Evolutionary conservation across 108 stramenopile genomes (phyloP), one percentile per base, ranked within the genome.

Genomic region (Pelagomonas calceolata): DNA sequence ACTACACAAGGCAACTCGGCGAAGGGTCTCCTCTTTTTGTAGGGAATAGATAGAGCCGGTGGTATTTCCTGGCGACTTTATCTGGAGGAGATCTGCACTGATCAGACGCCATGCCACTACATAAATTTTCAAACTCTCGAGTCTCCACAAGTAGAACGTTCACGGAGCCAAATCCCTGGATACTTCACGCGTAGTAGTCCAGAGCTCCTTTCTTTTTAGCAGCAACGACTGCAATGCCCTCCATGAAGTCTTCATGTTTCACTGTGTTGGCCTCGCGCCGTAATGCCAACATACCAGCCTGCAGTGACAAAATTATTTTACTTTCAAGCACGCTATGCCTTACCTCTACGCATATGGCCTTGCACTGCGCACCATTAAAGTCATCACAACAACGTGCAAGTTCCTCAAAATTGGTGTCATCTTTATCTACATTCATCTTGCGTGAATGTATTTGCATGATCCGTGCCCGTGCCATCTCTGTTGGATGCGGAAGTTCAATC

Each of bases 191-290:
- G 81, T 94, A 98, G 82, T 96, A 96, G 80, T 96, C 92, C 76
- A 97, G 80, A 70, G 82, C 85, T 64, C 95, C 94, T 89, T 98
- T 98, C 90, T 97, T 97, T 85, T 96, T 97, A 66, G 96, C 96
- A 29, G 94, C 87, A n/a, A 98, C 98, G 39, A 94, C 95, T 37
- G 82, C 90, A 70, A 96, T 95, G 32, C 92, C 97, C 79, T 98
- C 95, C 78, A 96, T 91, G 81, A 96, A 97, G 80, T 98, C 95
- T 71, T 96, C 95, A 75, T 98, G 94, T 70, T 85, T 76, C 67
- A 94, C 91, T 65, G 85, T 81, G 36, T 73, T 78, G 63, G 87
- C 78, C 51, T 89, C 91, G 63, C 83, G 79, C 68, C 98, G 80
- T 68, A 99, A 82, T 12, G 96, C 96, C 68, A 99, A 78, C 96